A percentile compares a stretch with the other conserved stretches of the same genome.
Conservation (phyloP, 768 basidiomycete species). For the Pluteus cervinus region DNA sequence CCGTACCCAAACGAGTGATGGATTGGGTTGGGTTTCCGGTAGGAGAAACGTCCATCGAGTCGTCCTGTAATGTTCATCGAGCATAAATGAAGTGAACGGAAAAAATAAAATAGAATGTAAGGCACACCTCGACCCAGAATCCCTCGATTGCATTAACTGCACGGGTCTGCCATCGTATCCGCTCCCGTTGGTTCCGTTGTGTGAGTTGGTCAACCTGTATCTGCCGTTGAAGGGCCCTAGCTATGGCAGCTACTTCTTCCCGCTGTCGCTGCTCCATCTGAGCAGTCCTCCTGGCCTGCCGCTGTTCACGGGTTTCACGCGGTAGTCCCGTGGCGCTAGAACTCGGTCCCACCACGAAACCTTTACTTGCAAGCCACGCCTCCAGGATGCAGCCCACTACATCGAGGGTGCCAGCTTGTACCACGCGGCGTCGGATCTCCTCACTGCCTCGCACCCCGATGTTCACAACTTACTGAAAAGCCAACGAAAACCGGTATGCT, state of each 20-base stretch:
- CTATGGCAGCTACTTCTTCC: slow-evolving; percentile 53
- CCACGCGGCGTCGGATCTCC: slow-evolving; percentile 84
- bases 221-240: slow-evolving; percentile 51
- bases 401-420: slow-evolving; percentile 90
- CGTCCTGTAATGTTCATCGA: slow-evolving; percentile 9
- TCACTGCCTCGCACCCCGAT: slow-evolving; percentile 96
- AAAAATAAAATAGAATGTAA: slow-evolving; percentile 8
- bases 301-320: slow-evolving; percentile 70
- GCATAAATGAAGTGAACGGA: background rate
- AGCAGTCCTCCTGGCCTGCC: slow-evolving; percentile 55
- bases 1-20: slow-evolving; percentile 7
- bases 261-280: slow-evolving; percentile 50
- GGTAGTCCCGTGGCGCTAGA: slow-evolving; percentile 70
- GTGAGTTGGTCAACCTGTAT: slow-evolving; percentile 30
- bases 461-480: slow-evolving; percentile 96
- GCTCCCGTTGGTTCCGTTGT: slow-evolving; percentile 8
- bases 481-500: slow-evolving; percentile 84
- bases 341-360: slow-evolving; percentile 80
- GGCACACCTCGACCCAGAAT: slow-evolving; percentile 7
- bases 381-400: slow-evolving; percentile 92
- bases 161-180: slow-evolving; percentile 3
- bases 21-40: slow-evolving; percentile 9
- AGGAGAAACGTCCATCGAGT: slow-evolving; percentile 15
- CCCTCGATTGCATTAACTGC: no score
- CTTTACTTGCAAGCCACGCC: slow-evolving; percentile 86